These are phyloP conservation scores for Ophiocordyceps camponoti-leonardi DNA, from an alignment of 2,329 filamentous ascomycete species.

Conservation along the genomic window DNA sequence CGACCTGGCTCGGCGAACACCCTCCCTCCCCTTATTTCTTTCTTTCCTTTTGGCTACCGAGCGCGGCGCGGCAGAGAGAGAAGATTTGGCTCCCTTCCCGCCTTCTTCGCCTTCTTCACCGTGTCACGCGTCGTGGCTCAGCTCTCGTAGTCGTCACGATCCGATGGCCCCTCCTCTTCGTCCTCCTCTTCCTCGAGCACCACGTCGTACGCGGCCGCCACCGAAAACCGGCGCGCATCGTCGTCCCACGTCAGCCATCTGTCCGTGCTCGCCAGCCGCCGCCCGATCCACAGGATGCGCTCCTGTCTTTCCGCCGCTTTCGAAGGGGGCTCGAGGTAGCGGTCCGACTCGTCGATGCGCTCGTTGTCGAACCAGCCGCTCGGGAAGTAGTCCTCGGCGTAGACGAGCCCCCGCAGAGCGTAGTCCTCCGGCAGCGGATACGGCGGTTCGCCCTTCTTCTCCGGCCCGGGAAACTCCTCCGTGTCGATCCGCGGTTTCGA, in stretches of 20 bases:
- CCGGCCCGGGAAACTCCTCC: slow-evolving; percentile 27
- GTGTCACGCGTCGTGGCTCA: background rate
- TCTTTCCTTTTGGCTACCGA: no score
- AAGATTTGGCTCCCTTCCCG: no score
- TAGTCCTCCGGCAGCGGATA: slow-evolving; percentile 54
- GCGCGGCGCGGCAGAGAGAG: no score
- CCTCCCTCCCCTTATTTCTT: no score
- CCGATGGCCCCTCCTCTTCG: background rate
- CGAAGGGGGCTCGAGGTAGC: slow-evolving; percentile 42
- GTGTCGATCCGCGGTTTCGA: slow-evolving; percentile 19
- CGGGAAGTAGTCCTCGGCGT: slow-evolving; percentile 41
- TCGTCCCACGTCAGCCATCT: slow-evolving; percentile 30
- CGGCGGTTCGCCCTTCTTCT: slow-evolving; percentile 18
- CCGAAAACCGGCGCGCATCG: slow-evolving; percentile 18
- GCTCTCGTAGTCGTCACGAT: background rate
- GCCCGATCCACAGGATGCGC: slow-evolving; percentile 40
- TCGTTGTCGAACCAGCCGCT: slow-evolving; percentile 38
- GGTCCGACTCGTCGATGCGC: slow-evolving; percentile 49
- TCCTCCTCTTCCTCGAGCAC: slow-evolving; percentile 2
- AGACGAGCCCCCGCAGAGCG: slow-evolving; percentile 44
- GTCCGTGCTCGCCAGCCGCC: slow-evolving; percentile 22
- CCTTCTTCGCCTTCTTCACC: no score
- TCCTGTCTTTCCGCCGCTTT: slow-evolving; percentile 39
- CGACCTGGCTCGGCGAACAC: no score
- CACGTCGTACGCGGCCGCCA: slow-evolving; percentile 18